Base-by-base conservation (phyloP, 2,329 filamentous ascomycete genomes). In the Botrytis squamosa region DNA sequence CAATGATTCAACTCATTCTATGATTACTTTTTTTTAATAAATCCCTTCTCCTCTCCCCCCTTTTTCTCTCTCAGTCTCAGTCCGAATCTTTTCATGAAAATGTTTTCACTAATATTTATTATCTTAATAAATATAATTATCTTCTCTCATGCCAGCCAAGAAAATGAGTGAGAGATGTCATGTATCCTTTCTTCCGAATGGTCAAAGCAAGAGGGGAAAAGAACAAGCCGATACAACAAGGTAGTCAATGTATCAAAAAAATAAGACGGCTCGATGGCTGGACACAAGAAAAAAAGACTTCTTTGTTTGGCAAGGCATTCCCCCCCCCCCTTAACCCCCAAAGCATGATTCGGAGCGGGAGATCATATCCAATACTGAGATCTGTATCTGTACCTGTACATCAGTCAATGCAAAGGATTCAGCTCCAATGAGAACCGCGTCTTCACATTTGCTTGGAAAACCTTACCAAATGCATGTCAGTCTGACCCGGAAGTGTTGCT, bases 391-490 rank as follows among this genome's bases (percentile, higher is more conserved):
- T 52, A 55, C 22, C 64, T 67, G 44, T 52, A 49, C 40, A 40
- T 40, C 64, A 67, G 36, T n/a, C 22, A 67, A 52, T 40, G 46
- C 64, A 52, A 20, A 38, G 3, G 10, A 8, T 38, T n/a, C 40
- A 9, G 22, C 22, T 29, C 65, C 65, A 67, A 67, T 67, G 36
- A 55, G 8, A 29, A 29, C 65, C 25, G 25, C 36, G 8, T 33
- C 46, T n/a, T 52, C 9, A 9, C 12, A 36, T 46, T 16, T 29
- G 33, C 14, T 63, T 40, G 5, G 18, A 71, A 22, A 63, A 63
- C 69, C 69, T 40, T 71, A 64, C 33, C 69, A 64, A 52, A 63
- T 36, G 69, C 69, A 40, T 64, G 33, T 16, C 46, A 29, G 69
- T 64, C 44, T 40, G 57, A 71, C 29, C 20, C n/a, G 33, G 57